phyloP scores from a whole-genome alignment of 2,329 filamentous ascomycete genomes.

The Botrytis aclada region DNA sequence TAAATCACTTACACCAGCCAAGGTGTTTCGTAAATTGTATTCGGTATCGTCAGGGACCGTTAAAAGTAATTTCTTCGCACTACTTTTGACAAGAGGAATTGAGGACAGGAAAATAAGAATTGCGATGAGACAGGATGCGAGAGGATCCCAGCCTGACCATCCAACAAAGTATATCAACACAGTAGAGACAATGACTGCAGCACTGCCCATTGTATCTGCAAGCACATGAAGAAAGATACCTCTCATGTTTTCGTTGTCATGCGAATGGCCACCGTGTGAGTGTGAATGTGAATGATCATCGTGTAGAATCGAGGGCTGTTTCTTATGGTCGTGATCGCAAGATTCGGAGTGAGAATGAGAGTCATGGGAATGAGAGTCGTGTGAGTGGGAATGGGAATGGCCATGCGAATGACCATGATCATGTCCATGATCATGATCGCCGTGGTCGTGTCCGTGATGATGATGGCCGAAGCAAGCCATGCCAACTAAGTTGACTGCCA shows the following conservation, averaged over 20 bases:
- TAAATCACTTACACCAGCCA: conserved; percentile 78
- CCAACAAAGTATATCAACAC: conserved; percentile 80
- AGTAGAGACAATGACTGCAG: conserved; percentile 91
- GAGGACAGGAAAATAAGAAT: conserved; percentile 91
- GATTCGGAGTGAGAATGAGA: neutral
- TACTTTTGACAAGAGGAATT: conserved; percentile 80
- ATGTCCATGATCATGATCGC: conserved; percentile 42
- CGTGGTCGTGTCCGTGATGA: conserved; percentile 39
- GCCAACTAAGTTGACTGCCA: conserved; percentile 88
- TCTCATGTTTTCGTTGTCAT: conserved; percentile 96
- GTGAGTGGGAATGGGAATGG: conserved; percentile 36
- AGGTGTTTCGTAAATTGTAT: conserved; percentile 80
- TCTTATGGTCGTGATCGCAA: conserved; percentile 32
- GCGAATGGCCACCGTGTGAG: conserved; percentile 39
- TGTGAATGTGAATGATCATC: conserved; percentile 41
- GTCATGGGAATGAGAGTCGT: conserved; percentile 35
- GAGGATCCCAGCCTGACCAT: conserved; percentile 91
- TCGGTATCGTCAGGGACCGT: conserved; percentile 82
- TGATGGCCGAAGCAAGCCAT: conserved; percentile 53
- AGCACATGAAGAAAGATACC: conserved; percentile 95
- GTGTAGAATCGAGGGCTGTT: conserved; percentile 20
- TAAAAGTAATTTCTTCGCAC: conserved; percentile 77
- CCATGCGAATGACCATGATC: conserved; percentile 37
- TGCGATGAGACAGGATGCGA: conserved; percentile 91
- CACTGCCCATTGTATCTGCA: conserved; percentile 90